Evolutionary conservation across 768 basidiomycete species (phyloP), one percentile per base, ranked within the genome.

Genomic region (Pluteus cervinus): DNA sequence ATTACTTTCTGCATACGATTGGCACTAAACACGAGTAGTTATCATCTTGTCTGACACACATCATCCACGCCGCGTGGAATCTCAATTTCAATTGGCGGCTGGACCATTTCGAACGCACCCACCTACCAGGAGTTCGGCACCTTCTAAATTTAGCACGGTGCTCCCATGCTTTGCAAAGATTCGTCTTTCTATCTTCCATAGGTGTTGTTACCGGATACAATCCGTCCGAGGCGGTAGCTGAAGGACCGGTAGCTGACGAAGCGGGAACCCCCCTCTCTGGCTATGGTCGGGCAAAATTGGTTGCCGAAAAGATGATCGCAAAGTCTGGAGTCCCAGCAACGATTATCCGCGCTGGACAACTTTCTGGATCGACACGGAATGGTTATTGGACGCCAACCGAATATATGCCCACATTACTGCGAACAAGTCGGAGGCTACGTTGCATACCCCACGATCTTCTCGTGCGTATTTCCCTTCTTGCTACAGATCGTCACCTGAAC

Each of bases 11-110:
- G n/a, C n/a, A n/a, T n/a, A n/a, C n/a, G n/a, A n/a, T n/a, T n/a
- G n/a, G n/a, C n/a, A n/a, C n/a, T n/a, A n/a, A n/a, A n/a, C n/a
- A n/a, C n/a, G n/a, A n/a, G n/a, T 30, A 40, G 39, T 29, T 44
- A 14, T 37, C 37, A 4, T 18, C 20, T 7, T 29, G 33, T 8
- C 22, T 44, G 6, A 44, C 42, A 2, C 42, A 44, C 18, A 44
- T 44, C 24, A 24, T 44, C 16, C 42, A 44, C 31, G 22, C 42
- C 15, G 42, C 42, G 15, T 44, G 42, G 42, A 38, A 44, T n/a
- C 29, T 44, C 17, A 44, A 44, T 24, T 44, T 44, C 38, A 44
- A 44, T 23, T 44, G 42, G 42, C 23, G 33, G 29, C 18, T 44
- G 6, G 42, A 44, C 12, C 37, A 34, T 23, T 44, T 44, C 12